These are phyloP conservation scores for Cyberlindnera japonica DNA, from an alignment of 805 yeast species.

Conservation along the genomic window DNA sequence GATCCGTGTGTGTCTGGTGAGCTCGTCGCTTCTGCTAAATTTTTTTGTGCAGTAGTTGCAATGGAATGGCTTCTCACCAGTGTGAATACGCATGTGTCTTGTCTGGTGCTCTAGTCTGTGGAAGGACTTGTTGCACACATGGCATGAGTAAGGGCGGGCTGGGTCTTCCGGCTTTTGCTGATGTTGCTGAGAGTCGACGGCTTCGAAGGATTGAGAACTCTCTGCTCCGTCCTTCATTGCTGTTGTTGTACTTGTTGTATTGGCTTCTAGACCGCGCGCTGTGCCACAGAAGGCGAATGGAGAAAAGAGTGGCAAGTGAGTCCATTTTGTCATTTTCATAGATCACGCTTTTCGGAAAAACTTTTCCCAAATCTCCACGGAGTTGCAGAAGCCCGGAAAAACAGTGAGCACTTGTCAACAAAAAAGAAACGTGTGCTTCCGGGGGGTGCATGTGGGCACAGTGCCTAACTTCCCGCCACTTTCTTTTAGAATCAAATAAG, in stretches of 20 bases:
- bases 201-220: no score
- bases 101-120: slow-evolving; percentile 89
- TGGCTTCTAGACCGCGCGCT: no score
- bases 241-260: background rate
- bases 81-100: slow-evolving; percentile 86
- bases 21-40: slow-evolving; percentile 78
- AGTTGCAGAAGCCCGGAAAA: slow-evolving; percentile 1
- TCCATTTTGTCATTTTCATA: background rate
- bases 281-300: background rate
- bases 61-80: slow-evolving; percentile 89
- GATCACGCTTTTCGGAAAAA: slow-evolving; percentile 5
- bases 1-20: slow-evolving; percentile 80
- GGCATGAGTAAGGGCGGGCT: slow-evolving; percentile 75
- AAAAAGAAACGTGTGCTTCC: slow-evolving; percentile 2
- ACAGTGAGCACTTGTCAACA: background rate
- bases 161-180: slow-evolving; percentile 15
- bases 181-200: background rate
- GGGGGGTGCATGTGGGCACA: background rate
- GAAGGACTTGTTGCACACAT: slow-evolving; percentile 80
- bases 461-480: no score
- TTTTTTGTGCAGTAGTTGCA: slow-evolving; percentile 78
- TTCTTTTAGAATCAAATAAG: no score
- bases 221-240: background rate
- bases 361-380: slow-evolving; percentile 1
- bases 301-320: slow-evolving; percentile 3